Evolutionary conservation across 2,329 filamentous ascomycete genomes (phyloP), one percentile per base, ranked within the genome.

Genomic region (Paraphoma sp.): DNA sequence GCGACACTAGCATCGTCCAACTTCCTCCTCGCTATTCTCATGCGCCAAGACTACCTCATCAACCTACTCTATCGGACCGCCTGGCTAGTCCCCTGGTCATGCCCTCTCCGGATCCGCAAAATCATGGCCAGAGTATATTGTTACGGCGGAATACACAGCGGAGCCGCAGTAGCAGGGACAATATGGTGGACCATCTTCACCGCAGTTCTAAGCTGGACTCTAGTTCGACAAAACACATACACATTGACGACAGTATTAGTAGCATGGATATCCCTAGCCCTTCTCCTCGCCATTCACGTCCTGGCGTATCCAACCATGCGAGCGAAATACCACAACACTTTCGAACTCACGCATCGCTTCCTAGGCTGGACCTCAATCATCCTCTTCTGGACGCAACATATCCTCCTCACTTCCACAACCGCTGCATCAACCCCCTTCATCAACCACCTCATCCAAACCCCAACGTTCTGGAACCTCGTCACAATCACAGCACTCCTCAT

Each of bases 401-500:
- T 68, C 8, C 56, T 70, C 4, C 55, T 69, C n/a, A 57, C 57
- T 1, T 7, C 52, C n/a, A 47, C 60, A 18, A 45, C 30, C 2
- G 42, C 52, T 7, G 14, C 41, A 12, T 10, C 38, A 18, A 11
- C 18, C 16, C 17, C 9, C 2, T 38, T 36, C 41, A 36, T 6
- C 18, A 11, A 11, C 9, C 28, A 12, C 3, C 60, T 73, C 45
- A 11, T 68, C 46, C 28, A 36, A 1, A 58, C 55, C 1, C 65
- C 68, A 1, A 64, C 69, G 0, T 71, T 94, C 75, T 95, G 90
- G 88, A 84, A 90, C 67, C 80, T 94, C 16, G 65, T 85, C 28
- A 71, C 85, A 45, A 87, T 87, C 45, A 91, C 90, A 1, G 67
- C 82, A 41, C 84, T 88, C 62, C 83, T 93, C 60, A 80, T 89